Evolutionary conservation across 129 eudicot species (phyloP).

Genomic region (Centella asiatica): DNA sequence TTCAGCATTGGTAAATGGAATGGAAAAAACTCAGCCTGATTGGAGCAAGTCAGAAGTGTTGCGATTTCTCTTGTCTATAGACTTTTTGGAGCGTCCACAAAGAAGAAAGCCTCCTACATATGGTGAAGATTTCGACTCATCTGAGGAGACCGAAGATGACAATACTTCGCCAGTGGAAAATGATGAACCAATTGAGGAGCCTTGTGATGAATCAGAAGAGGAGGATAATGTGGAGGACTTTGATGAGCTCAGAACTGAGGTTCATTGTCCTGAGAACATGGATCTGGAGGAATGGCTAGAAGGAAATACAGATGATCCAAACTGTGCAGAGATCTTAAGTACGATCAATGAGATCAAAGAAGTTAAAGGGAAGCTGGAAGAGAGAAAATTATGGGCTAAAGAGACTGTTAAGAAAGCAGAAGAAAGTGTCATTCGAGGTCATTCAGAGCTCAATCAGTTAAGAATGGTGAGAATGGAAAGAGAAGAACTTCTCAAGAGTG

Average conservation of each 20-base stretch:
- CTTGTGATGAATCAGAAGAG: too few species aligned
- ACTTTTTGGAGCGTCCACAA: too few species aligned
- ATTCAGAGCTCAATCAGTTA: background rate
- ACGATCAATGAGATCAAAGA: background rate
- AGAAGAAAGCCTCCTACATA: too few species aligned
- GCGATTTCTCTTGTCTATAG: too few species aligned
- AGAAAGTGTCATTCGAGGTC: background rate
- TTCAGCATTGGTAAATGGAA: too few species aligned
- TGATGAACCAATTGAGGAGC: too few species aligned
- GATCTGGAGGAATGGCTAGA: slow-evolving; percentile 1
- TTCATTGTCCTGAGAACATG: background rate
- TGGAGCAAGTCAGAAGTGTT: too few species aligned
- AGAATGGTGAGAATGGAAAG: background rate
- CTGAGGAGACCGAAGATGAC: too few species aligned
- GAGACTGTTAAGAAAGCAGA: background rate
- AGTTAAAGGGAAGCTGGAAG: background rate
- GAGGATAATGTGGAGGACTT: background rate
- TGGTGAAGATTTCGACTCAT: too few species aligned
- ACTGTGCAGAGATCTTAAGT: background rate
- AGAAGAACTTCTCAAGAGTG: background rate
- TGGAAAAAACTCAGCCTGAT: too few species aligned
- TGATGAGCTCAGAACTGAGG: slow-evolving; percentile 1
- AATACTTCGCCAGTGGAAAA: too few species aligned
- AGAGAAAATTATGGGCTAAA: slow-evolving; percentile 7
- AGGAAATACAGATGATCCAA: background rate